Base-by-base conservation (phyloP, 345 rosid species). In the Gossypium ekmanianum region DNA sequence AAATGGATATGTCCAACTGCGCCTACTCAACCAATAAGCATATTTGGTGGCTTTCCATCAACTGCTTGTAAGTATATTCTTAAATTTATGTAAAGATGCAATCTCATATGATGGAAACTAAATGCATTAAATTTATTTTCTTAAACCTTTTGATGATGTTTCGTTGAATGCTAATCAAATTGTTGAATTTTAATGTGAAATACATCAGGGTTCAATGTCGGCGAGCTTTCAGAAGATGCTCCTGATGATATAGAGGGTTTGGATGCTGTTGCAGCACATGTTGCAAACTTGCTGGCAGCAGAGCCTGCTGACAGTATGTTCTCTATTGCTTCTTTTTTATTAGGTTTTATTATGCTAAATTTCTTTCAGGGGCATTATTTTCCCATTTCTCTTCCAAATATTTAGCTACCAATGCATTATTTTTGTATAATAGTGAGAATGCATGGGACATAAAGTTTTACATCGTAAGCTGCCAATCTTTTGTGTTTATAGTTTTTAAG, bases 1-100 rank as follows among this genome's bases (percentile, higher is more conserved):
- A 95, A 95, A 84, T 93, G 99, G 99, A 91, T 95, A 79, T 95
- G 99, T 84, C 99, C 99, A 14, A 95, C 99, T 81, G 94, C 99
- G 77, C 98, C 99, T 74, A 88, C 97, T 80, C 96, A 61, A 74
- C 99, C 97, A 16, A 79, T 95, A 79, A 84, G 86, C 69, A 66
- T 93, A 75, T 95, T 95, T 84, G 98, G 97, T 76, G 99, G 99
- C 83, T 93, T 93, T 77, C 99, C 99, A 68, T 89, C 98, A 75
- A 93, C 98, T 75, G 98, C 99, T 75, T 95, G 99, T 95, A 84
- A 86, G 98, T 81, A 64, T 63, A 44, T 54, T 67, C 44, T 24
- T 61, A 27, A 48, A 71, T 5, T 45, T 58, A 24, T 61, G 2
- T 27, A 27, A 51, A n/a, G 64, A 34, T 44, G 14, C 59, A 54